Percentiles rank a stretch among this genome's conserved stretches.
Evolutionary conservation across 139 green algal species (phyloP).

Genomic region (Chlamydomonas schloesseri): DNA sequence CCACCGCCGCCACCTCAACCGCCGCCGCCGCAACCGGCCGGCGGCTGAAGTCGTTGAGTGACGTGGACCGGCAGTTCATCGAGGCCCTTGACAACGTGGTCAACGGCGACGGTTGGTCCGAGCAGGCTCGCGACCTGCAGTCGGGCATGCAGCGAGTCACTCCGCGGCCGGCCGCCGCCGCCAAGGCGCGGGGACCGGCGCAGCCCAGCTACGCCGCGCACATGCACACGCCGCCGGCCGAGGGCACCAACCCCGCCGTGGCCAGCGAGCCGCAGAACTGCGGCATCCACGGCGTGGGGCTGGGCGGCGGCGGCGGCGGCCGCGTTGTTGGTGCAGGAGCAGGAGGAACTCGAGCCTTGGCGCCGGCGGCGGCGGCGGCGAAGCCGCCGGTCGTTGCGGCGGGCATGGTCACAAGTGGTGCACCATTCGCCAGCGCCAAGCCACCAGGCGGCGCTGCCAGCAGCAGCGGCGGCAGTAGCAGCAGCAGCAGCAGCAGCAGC

Average conservation of each 20-base stretch:
- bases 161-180: background rate
- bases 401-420: too few relatives aligned
- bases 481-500: too few relatives aligned
- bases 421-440: too few relatives aligned
- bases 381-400: too few relatives aligned
- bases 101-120: background rate
- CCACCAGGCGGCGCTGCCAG: too few relatives aligned
- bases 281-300: conserved; percentile 5
- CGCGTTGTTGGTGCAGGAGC: too few relatives aligned
- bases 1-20: background rate
- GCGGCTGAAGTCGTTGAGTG: background rate
- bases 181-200: background rate
- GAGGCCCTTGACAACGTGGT: background rate
- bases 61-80: conserved; percentile 37
- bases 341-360: too few relatives aligned
- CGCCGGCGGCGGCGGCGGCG: too few relatives aligned
- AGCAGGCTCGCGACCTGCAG: background rate
- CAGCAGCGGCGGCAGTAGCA: too few relatives aligned
- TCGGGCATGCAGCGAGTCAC: background rate
- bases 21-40: background rate
- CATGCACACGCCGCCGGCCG: background rate
- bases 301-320: background rate
- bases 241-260: background rate
- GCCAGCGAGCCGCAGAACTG: conserved; percentile 2
- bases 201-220: background rate